Evolutionary conservation across 2,329 filamentous ascomycete species (phyloP).

Genomic region (Penicillium carneum): DNA sequence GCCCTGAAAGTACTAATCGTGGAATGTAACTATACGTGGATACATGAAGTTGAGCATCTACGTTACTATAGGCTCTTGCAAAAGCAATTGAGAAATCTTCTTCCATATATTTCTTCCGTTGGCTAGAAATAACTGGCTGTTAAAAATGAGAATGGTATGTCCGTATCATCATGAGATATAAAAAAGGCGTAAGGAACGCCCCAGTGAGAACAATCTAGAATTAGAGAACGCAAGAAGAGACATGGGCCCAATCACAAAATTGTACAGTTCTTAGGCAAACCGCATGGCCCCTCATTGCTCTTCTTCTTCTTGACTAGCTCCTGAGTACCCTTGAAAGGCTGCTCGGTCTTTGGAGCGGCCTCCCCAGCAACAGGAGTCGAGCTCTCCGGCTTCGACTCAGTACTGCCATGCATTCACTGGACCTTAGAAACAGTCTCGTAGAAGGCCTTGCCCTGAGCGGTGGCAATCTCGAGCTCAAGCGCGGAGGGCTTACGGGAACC

Average conservation of each 20-base stretch:
- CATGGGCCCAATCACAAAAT: conserved; percentile 61
- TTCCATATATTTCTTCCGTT: not conserved
- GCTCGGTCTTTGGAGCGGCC: conserved; percentile 36
- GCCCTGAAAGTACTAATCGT: not conserved
- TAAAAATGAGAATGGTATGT: not conserved
- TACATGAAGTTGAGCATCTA: not conserved
- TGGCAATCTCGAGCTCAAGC: conserved; percentile 80
- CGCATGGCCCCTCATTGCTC: conserved; percentile 70
- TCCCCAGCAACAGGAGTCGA: conserved; percentile 39
- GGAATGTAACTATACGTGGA: not conserved
- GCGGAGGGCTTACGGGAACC: conserved; percentile 81
- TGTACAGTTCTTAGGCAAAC: conserved; percentile 75
- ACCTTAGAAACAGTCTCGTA: conserved; percentile 77
- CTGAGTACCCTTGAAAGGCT: conserved; percentile 33
- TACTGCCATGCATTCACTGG: conserved; percentile 78
- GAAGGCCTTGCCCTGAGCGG: conserved; percentile 83
- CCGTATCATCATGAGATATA: conserved; percentile 20
- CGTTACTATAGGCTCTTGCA: too few relatives aligned
- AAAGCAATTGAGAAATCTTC: not conserved
- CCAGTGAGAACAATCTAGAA: conserved; percentile 24
- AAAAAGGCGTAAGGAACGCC: conserved; percentile 27
- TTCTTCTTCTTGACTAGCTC: conserved; percentile 58
- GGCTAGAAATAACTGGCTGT: not conserved
- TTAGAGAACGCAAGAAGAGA: conserved; percentile 24
- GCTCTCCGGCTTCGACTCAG: conserved; percentile 42